Percentiles rank a stretch among this genome's conserved stretches.
phyloP scores from a whole-genome alignment of 257 asterid species.

The Salvia splendens region DNA sequence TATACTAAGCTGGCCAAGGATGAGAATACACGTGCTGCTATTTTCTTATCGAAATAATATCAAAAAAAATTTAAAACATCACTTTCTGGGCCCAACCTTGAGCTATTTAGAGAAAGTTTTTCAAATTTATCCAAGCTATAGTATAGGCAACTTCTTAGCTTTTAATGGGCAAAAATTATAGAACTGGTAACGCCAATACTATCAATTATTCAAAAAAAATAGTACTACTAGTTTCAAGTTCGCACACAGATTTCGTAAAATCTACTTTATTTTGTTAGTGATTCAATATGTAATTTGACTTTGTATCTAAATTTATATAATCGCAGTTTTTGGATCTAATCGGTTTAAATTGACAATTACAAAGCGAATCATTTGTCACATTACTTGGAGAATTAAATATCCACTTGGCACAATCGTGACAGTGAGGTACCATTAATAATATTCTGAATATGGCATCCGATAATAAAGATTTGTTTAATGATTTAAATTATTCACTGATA shows the following conservation, averaged over 20 bases:
- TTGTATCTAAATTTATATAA: neutral
- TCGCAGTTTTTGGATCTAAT: neutral
- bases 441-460: neutral
- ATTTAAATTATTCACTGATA: no score
- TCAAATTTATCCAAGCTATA: neutral
- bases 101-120: constrained; percentile 22
- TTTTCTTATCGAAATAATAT: neutral
- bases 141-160: constrained; percentile 13
- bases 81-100: constrained; percentile 13
- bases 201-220: neutral
- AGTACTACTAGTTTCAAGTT: neutral
- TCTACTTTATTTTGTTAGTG: neutral
- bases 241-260: neutral
- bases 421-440: neutral
- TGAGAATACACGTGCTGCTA: constrained; percentile 3
- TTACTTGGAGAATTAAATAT: constrained; percentile 1
- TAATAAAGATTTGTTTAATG: neutral
- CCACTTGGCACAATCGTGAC: constrained; percentile 2
- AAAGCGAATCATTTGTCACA: constrained; percentile 27
- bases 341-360: constrained; percentile 26
- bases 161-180: neutral
- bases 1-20: constrained; percentile 26
- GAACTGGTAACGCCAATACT: constrained; percentile 2
- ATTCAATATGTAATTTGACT: neutral
- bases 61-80: neutral